Evolutionary conservation across 108 stramenopile genomes (phyloP).

Genomic region (Tribonema minus): DNA sequence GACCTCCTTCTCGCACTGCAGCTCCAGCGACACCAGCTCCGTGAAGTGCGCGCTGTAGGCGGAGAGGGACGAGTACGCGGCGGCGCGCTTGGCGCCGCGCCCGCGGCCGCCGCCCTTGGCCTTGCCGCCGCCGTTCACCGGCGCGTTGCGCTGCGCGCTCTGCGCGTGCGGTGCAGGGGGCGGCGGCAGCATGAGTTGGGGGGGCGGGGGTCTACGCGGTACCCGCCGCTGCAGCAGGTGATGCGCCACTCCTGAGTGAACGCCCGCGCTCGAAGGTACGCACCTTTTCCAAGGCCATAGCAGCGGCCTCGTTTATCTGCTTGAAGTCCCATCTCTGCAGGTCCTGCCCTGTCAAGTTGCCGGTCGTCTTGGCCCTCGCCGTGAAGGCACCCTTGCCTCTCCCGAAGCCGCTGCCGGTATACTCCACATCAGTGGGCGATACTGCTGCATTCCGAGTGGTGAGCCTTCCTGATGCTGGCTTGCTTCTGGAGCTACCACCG

Average conservation of each 20-base stretch:
- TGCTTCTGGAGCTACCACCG: background rate
- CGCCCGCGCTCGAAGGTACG: no score
- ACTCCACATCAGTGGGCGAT: background rate
- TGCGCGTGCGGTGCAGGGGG: no score
- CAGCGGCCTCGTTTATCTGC: no score
- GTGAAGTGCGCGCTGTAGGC: slow-evolving; percentile 41
- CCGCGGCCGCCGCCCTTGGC: slow-evolving; percentile 10
- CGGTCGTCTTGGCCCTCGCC: background rate
- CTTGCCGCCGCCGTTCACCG: background rate
- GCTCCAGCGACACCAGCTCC: slow-evolving; percentile 16
- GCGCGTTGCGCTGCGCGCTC: background rate
- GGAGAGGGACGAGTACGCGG: slow-evolving; percentile 23
- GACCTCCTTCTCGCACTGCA: slow-evolving; percentile 38
- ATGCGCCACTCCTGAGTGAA: no score
- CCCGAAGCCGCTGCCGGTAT: background rate
- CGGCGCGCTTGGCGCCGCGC: slow-evolving; percentile 25
- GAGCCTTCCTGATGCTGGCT: background rate
- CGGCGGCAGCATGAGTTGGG: no score
- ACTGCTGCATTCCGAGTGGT: background rate
- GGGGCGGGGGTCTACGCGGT: no score
- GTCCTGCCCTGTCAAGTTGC: background rate
- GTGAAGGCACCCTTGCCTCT: background rate
- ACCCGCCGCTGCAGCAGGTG: no score
- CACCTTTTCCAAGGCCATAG: no score
- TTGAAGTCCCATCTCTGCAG: background rate